These are phyloP conservation scores for Linum trigynum DNA, from an alignment of 345 rosid species.

Conservation along the genomic window DNA sequence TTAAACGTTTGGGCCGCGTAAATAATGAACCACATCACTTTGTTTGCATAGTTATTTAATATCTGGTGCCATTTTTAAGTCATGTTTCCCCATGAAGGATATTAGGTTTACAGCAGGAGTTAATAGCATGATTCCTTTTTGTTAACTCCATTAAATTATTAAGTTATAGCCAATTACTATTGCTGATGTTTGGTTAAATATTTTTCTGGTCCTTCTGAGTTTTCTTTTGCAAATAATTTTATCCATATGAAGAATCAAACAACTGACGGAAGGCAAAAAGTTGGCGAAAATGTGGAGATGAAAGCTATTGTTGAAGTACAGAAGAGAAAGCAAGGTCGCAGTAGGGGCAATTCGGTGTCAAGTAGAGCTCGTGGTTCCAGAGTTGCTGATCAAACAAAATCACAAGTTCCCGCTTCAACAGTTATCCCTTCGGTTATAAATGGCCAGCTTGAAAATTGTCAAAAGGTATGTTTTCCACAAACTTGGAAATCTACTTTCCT, in stretches of 20 bases:
- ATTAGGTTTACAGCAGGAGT: not conserved
- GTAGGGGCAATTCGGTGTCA: conserved; percentile 55
- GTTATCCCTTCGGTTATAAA: conserved; percentile 32
- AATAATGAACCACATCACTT: not conserved
- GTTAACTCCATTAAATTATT: not conserved
- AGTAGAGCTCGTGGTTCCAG: conserved; percentile 88
- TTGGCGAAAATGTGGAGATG: conserved; percentile 38
- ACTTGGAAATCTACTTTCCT: not conserved
- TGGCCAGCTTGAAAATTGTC: conserved; percentile 53
- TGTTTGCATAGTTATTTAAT: not conserved
- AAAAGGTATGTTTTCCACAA: conserved; percentile 42
- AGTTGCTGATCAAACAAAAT: conserved; percentile 48
- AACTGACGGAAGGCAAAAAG: conserved; percentile 60
- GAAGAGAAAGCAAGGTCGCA: conserved; percentile 79
- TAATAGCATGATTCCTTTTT: not conserved
- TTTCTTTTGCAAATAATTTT: not conserved
- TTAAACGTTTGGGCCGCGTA: too few species aligned
- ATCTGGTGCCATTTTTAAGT: not conserved
- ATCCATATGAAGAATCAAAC: conserved; percentile 24
- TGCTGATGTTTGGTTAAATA: not conserved
- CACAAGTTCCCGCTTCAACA: conserved; percentile 39
- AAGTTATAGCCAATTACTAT: not conserved
- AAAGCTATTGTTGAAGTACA: conserved; percentile 44
- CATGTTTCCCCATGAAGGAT: not conserved
- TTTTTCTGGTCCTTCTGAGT: not conserved